Evolutionary conservation across 257 asterid genomes (phyloP).

Genomic region (Jasminum sambac): DNA sequence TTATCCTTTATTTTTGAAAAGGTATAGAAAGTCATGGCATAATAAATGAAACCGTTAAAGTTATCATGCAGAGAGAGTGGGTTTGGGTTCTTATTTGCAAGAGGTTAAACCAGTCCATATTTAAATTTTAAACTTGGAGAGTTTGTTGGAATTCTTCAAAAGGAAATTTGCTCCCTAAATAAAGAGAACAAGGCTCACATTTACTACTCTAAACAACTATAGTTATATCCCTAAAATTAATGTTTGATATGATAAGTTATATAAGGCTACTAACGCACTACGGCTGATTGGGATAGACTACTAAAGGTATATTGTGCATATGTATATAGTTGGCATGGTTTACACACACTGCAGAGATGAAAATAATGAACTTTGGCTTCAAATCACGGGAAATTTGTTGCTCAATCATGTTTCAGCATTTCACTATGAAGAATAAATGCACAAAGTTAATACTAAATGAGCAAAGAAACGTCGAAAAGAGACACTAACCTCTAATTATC

Average conservation of each 20-base stretch:
- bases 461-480: background rate
- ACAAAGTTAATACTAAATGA: background rate
- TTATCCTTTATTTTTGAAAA: background rate
- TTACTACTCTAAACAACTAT: background rate
- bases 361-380: background rate
- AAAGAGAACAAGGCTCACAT: background rate
- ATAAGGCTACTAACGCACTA: background rate
- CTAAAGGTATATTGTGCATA: background rate
- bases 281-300: background rate
- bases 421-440: background rate
- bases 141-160: background rate
- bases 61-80: no score
- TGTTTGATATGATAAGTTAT: no score
- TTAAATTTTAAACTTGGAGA: background rate
- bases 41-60: background rate
- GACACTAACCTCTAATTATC: constrained; percentile 44
- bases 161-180: background rate
- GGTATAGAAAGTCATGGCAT: background rate
- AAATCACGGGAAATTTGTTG: background rate
- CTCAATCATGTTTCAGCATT: background rate
- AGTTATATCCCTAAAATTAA: background rate
- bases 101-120: no score
- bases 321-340: background rate
- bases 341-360: background rate
- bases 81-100: background rate